Conservation (phyloP, 2,329 filamentous ascomycete genomes). For the Leptodontidium sp. region DNA sequence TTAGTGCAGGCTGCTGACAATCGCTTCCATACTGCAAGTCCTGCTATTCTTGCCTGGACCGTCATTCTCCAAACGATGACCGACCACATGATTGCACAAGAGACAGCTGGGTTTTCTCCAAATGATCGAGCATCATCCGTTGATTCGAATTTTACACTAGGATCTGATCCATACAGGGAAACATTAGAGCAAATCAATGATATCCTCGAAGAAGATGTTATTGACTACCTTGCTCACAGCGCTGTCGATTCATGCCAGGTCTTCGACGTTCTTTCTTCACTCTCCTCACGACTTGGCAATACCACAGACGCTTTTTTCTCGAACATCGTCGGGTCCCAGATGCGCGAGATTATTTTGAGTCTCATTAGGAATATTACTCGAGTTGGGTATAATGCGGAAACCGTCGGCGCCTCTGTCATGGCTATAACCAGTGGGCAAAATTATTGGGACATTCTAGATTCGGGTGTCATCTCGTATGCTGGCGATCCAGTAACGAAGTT, state of each 20-base stretch:
- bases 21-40: conserved; percentile 70
- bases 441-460: conserved; percentile 46
- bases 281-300: conserved; percentile 54
- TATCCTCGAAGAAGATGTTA: conserved; percentile 52
- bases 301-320: conserved; percentile 50
- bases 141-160: conserved; percentile 25
- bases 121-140: conserved; percentile 23
- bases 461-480: conserved; percentile 51
- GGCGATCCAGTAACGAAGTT: conserved; percentile 58
- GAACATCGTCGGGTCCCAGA: conserved; percentile 47
- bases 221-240: conserved; percentile 55
- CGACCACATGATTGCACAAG: conserved; percentile 38
- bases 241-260: conserved; percentile 56
- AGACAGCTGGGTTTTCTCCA: conserved; percentile 44
- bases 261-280: conserved; percentile 55
- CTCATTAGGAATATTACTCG: conserved; percentile 45
- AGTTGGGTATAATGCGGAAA: conserved; percentile 48
- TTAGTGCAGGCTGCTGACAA: conserved; percentile 66
- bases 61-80: conserved; percentile 74
- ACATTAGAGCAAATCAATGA: conserved; percentile 53
- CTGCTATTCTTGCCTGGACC: conserved; percentile 83
- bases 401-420: conserved; percentile 46
- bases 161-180: conserved; percentile 49
- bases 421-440: conserved; percentile 41
- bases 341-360: conserved; percentile 48